phyloP scores from a whole-genome alignment of 2,329 filamentous ascomycete species.

The Penicillium polonicum region DNA sequence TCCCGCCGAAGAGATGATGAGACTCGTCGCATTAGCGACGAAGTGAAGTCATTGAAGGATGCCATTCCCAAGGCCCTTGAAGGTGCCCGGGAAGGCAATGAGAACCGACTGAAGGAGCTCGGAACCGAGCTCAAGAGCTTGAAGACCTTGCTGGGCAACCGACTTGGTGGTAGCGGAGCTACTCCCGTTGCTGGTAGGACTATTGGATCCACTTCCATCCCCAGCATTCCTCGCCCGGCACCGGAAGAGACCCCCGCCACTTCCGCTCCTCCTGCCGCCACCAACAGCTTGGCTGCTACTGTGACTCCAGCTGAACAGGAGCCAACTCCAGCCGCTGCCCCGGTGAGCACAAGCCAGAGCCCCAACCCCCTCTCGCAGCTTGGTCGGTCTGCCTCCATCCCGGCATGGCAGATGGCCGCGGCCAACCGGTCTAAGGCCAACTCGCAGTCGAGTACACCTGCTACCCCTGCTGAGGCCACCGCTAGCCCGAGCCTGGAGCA shows the following conservation, averaged over 20 bases:
- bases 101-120: conserved; percentile 78
- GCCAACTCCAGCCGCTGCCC: conserved; percentile 26
- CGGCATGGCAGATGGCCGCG: conserved; percentile 76
- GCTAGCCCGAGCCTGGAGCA: conserved; percentile 27
- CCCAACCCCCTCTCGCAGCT: conserved; percentile 51
- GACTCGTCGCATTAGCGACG: conserved; percentile 78
- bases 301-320: conserved; percentile 31
- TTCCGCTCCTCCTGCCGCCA: conserved; percentile 18
- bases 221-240: conserved; percentile 24
- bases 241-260: conserved; percentile 23
- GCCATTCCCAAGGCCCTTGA: conserved; percentile 85
- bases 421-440: conserved; percentile 51
- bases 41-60: conserved; percentile 78
- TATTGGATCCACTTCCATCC: conserved; percentile 26
- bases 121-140: conserved; percentile 85
- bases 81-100: conserved; percentile 79
- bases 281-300: conserved; percentile 30
- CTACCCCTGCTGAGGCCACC: conserved; percentile 21
- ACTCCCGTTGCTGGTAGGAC: conserved; percentile 35
- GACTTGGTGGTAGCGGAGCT: conserved; percentile 48
- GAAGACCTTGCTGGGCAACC: conserved; percentile 76
- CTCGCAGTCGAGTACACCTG: conserved; percentile 29
- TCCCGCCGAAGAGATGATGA: conserved; percentile 84
- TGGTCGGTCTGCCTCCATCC: conserved; percentile 64
- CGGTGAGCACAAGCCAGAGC: conserved; percentile 32